Percentiles rank a stretch among this genome's conserved stretches.
Evolutionary conservation across 2,329 filamentous ascomycete genomes (phyloP).

Genomic region (Madurella fahalii): DNA sequence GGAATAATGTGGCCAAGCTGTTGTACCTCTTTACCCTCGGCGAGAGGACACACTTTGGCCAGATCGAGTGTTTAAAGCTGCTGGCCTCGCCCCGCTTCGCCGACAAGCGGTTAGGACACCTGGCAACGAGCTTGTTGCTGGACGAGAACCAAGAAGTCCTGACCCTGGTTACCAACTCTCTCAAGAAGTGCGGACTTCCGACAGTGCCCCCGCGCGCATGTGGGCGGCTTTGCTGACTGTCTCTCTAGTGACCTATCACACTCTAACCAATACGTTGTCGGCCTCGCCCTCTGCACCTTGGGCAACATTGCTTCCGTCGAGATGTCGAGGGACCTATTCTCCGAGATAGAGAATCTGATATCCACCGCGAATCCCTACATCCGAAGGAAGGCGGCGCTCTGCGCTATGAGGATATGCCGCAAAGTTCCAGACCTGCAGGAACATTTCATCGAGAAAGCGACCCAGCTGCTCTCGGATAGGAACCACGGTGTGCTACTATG

Average conservation of each 20-base stretch:
- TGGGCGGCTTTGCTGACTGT: conserved; percentile 31
- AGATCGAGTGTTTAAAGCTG: conserved; percentile 98
- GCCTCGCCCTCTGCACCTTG: conserved; percentile 89
- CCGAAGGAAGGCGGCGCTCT: conserved; percentile 92
- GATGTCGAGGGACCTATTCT: conserved; percentile 96
- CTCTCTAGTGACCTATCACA: conserved; percentile 79
- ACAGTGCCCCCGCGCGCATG: neutral
- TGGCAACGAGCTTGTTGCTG: conserved; percentile 91
- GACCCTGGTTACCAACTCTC: conserved; percentile 93
- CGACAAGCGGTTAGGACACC: conserved; percentile 91
- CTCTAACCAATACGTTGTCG: conserved; percentile 97
- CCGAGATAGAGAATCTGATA: conserved; percentile 88
- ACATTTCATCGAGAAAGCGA: conserved; percentile 93
- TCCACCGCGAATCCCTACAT: conserved; percentile 98
- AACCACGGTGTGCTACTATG: conserved; percentile 95
- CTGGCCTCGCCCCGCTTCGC: conserved; percentile 95
- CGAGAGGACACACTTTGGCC: conserved; percentile 95
- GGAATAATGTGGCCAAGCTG: conserved; percentile 98
- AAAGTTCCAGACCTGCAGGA: conserved; percentile 97
- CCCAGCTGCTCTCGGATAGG: conserved; percentile 79
- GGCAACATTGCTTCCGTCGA: conserved; percentile 97
- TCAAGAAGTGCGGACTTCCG: conserved; percentile 74
- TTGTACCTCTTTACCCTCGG: conserved; percentile 97
- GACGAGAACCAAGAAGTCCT: conserved; percentile 99
- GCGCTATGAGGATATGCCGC: conserved; percentile 96